Base-by-base conservation (phyloP, 1,284 basidiomycete species). In the Rhizoctonia solani region DNA sequence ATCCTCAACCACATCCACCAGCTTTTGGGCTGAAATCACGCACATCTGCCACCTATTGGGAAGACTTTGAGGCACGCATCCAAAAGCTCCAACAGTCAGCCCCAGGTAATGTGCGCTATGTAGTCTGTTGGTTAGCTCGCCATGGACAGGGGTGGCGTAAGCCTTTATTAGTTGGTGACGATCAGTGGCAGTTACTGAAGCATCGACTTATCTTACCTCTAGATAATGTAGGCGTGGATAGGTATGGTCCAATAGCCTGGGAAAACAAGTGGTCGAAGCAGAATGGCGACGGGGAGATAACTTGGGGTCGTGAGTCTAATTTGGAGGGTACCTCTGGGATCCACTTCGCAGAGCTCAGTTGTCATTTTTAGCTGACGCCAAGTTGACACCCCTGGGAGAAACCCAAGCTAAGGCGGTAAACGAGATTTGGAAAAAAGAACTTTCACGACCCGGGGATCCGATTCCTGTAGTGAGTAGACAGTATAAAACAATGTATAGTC, bases 141-240 rank as follows among this genome's bases (percentile, higher is more conserved):
- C 90, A 92, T 71, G 90, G 90, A 0, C 78, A 92, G 77, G 90
- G 90, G 39, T 84, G 78, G 71, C 87, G 85, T 87, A 73, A 71
- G 87, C 9, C 16, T 5, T 29, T 29, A 3, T 42, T n/a, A n/a
- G n/a, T 14, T 27, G 42, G 9, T 44, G 14, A 67, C 16, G 19
- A 30, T 58, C 25, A 13, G 27, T 29, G 65, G 21, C 9, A 32
- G 5, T 25, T 27, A 52, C 29, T 53, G 30, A 16, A 16, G 16
- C 16, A 41, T 29, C 30, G 32, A 61, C 52, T 41, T n/a, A 44
- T n/a, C 30, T 23, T n/a, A n/a, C n/a, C n/a, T 49, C 55, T 32
- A 90, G 88, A 93, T 75, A 93, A 92, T 69, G 79, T 89, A 3
- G 93, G 80, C 0, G 85, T 88, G 71, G 75, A 75, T 8, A 88